phyloP scores from a whole-genome alignment of 192 early-diverging fungal genomes.

The Mortierella alpina region DNA sequence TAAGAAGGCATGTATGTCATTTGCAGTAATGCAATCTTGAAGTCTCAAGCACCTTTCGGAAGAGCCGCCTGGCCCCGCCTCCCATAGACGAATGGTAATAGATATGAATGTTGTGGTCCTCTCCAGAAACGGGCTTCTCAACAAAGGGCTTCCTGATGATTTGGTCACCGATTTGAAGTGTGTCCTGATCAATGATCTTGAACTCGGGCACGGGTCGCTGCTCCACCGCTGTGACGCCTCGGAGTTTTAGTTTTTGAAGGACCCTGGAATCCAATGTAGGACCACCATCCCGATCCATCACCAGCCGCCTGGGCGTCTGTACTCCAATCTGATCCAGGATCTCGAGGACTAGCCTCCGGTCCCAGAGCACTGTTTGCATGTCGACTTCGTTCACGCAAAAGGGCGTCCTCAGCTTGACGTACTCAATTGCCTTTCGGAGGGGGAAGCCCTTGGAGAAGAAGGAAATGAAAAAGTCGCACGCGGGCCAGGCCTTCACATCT shows the following conservation, averaged over 20 bases:
- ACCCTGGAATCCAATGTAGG: conserved; percentile 66
- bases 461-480: conserved; percentile 93
- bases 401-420: conserved; percentile 82
- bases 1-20: neutral
- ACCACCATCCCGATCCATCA: conserved; percentile 75
- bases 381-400: conserved; percentile 91
- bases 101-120: conserved; percentile 97
- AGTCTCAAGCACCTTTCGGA: conserved; percentile 71
- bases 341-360: conserved; percentile 85
- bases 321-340: conserved; percentile 86
- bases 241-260: conserved; percentile 62
- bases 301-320: conserved; percentile 80
- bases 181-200: conserved; percentile 70
- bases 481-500: conserved; percentile 89
- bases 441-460: conserved; percentile 98
- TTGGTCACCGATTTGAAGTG: conserved; percentile 72
- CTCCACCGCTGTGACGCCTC: conserved; percentile 59
- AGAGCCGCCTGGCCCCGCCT: conserved; percentile 80
- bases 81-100: conserved; percentile 87
- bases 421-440: conserved; percentile 91
- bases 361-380: conserved; percentile 87
- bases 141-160: conserved; percentile 92
- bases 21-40: neutral
- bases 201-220: conserved; percentile 35
- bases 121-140: conserved; percentile 96